These are phyloP conservation scores for Diophrys appendiculata DNA, from an alignment of 73 alveolate genomes.

Conservation along the genomic window DNA sequence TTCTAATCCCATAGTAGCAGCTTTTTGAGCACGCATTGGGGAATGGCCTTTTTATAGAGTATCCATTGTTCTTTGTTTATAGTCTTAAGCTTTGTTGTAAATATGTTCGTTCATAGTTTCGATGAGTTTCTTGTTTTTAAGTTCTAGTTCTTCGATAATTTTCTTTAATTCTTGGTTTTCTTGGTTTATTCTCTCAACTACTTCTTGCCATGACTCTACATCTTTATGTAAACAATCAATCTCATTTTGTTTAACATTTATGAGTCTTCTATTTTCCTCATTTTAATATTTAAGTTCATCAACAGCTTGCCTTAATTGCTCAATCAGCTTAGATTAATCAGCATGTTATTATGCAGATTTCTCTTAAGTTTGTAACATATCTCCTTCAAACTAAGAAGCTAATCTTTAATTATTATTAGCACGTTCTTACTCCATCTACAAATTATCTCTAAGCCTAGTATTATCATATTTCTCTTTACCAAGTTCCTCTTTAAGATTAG, in stretches of 20 bases:
- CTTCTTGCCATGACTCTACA: background rate
- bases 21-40: slow-evolving; percentile 12
- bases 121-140: slow-evolving; percentile 39
- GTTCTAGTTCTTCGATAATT: slow-evolving; percentile 31
- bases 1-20: slow-evolving; percentile 1
- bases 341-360: no score
- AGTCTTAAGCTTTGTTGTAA: slow-evolving; percentile 40
- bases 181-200: background rate
- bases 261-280: background rate
- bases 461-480: no score
- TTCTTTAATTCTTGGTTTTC: slow-evolving; percentile 23
- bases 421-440: no score
- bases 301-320: no score
- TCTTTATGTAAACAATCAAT: background rate
- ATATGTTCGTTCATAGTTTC: slow-evolving; percentile 43
- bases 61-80: slow-evolving; percentile 40
- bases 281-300: background rate
- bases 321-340: no score
- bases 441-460: no score
- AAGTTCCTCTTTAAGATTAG: no score
- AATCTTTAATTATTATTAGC: no score
- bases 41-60: background rate
- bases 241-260: background rate
- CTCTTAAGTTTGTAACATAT: no score
- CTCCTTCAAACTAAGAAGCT: no score